Evolutionary conservation across 345 rosid species (phyloP).

Genomic region (Gossypium rotundifolium): DNA sequence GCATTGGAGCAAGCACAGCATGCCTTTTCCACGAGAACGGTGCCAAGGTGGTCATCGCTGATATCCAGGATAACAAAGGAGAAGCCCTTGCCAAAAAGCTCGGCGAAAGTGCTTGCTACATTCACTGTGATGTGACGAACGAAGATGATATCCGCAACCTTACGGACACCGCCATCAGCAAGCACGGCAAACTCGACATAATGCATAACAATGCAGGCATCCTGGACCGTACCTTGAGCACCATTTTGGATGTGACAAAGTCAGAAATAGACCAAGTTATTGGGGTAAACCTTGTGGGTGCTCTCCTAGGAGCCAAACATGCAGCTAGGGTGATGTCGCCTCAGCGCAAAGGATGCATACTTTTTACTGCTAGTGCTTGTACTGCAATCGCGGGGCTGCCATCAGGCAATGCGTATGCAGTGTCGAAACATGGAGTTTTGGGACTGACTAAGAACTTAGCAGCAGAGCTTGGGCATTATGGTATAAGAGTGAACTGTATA

Average conservation of each 20-base stretch:
- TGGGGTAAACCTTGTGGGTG: constrained; percentile 27
- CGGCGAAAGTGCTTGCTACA: constrained; percentile 21
- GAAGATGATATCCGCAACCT: constrained; percentile 26
- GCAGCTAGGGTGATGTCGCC: constrained; percentile 36
- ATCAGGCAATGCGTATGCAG: constrained; percentile 15
- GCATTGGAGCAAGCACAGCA: constrained; percentile 29
- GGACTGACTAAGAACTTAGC: constrained; percentile 31
- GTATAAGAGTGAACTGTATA: constrained; percentile 38
- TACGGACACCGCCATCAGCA: constrained; percentile 21
- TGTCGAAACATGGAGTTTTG: constrained; percentile 22
- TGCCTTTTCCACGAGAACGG: constrained; percentile 27
- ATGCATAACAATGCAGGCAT: constrained; percentile 39
- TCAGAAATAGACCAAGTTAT: constrained; percentile 29
- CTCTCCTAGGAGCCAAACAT: constrained; percentile 35
- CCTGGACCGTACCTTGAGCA: not conserved
- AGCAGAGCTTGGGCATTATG: constrained; percentile 29
- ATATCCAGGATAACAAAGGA: constrained; percentile 29
- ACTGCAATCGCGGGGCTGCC: constrained; percentile 25
- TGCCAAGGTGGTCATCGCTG: constrained; percentile 36
- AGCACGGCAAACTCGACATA: constrained; percentile 32
- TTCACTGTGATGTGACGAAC: constrained; percentile 29
- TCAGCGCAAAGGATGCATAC: constrained; percentile 23
- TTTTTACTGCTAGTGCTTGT: constrained; percentile 30
- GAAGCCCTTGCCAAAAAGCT: constrained; percentile 15
- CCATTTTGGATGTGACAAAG: constrained; percentile 21